Evolutionary conservation across 1,284 basidiomycete genomes (phyloP), one percentile per base, ranked within the genome.

Genomic region (Cronartium quercuum): DNA sequence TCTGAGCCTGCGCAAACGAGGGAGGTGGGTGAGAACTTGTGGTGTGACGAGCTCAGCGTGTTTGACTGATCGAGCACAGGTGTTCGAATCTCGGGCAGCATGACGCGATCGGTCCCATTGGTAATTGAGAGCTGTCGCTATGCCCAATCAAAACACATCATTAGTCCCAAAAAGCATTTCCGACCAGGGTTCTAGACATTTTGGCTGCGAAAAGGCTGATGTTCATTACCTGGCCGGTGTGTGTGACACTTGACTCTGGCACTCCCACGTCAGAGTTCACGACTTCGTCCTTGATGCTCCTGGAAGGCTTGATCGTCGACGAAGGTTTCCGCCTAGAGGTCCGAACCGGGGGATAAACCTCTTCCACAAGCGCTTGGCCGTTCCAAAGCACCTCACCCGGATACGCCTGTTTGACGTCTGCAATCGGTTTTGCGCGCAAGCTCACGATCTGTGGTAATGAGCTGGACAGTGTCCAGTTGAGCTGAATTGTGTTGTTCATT

Each of bases 401-500:
- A 18, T 35, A 62, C 6, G 29, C 37, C n/a, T 35, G 18, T 34
- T 62, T 62, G 37, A 18, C 18, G 34, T 62, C 60, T 24, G n/a
- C 13, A 18, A 62, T 34, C 6, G 47, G 61, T 55, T 65, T 71
- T 5, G 62, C 69, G 51, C 41, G 34, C 55, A 71, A 41, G 38
- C 18, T 65, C 38, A 9, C 42, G 7, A 60, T 40, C 13, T 34
- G 29, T 57, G 66, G 55, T 7, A n/a, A 21, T 37, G 44, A 51
- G 21, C 29, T 57, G 44, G 40, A 60, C n/a, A 41, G 13, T 13
- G 47, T 70, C 69, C 69, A 71, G 63, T 51, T 47, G 55, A 71
- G 65, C 58, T 71, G 69, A 24, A 71, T 18, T 15, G 69, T 71
- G 37, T 71, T 71, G 15, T 64, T 35, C 29, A 51, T 40, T 12